A percentile compares a stretch with the other conserved stretches of the same genome.
Conservation (phyloP, 495 filamentous ascomycete species). For the Penicillium cataractarum region DNA sequence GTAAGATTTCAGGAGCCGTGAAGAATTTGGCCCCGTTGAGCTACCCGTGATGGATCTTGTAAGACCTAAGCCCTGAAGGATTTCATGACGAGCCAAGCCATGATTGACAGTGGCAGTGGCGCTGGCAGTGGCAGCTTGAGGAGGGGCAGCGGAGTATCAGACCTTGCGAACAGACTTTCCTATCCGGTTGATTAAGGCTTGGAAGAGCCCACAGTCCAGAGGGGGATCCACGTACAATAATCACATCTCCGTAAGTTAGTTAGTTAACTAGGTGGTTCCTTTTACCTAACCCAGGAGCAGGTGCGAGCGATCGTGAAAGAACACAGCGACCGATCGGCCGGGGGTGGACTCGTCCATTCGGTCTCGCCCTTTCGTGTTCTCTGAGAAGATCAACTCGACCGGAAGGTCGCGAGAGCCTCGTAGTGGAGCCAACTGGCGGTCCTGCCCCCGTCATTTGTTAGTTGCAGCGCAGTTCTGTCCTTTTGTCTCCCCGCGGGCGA, state of each 20-base stretch:
- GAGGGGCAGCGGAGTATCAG: not conserved
- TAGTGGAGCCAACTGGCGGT: slow-evolving; percentile 8
- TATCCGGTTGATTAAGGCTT: not conserved
- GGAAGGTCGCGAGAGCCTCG: slow-evolving; percentile 21
- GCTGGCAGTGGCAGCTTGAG: not conserved
- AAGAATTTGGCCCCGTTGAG: not conserved
- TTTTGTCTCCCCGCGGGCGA: not conserved
- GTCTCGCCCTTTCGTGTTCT: not conserved
- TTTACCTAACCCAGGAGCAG: not conserved
- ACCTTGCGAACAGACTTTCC: slow-evolving; percentile 6
- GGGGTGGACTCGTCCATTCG: slow-evolving; percentile 9
- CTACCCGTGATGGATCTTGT: not conserved
- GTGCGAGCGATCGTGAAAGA: not conserved
- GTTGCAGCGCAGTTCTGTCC: not conserved
- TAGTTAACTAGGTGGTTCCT: not conserved
- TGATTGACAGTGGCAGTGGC: not conserved
- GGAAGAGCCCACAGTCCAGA: not conserved
- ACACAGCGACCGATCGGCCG: slow-evolving; percentile 16
- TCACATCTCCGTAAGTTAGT: not conserved
- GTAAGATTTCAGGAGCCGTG: slow-evolving; percentile 9
- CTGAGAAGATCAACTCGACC: slow-evolving; percentile 6
- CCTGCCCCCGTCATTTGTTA: slow-evolving; percentile 5
- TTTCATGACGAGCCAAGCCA: slow-evolving; percentile 1
- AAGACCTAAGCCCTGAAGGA: slow-evolving; percentile 1
- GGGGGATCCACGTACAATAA: not conserved